phyloP scores from a whole-genome alignment of 495 filamentous ascomycete genomes.

The Umbilicaria muhlenbergii region DNA sequence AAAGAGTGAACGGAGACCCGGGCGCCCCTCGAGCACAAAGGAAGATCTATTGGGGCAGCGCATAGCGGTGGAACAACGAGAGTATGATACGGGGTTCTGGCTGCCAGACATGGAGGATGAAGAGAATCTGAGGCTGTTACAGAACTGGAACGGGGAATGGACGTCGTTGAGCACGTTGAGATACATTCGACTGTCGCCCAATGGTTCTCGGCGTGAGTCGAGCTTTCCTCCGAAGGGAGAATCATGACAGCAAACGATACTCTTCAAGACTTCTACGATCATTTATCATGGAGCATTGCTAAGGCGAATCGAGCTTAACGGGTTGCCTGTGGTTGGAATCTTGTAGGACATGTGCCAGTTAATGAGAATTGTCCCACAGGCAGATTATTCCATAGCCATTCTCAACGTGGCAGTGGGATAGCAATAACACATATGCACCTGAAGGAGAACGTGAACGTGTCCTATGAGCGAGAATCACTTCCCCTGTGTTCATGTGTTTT shows the following conservation, averaged over 20 bases:
- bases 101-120: conserved; percentile 43
- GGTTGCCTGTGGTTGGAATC: no score
- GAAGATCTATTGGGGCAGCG: conserved; percentile 65
- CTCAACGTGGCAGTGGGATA: no score
- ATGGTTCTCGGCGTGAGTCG: conserved; percentile 37
- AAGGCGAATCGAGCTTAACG: no score
- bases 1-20: conserved; percentile 61
- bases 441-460: no score
- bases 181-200: conserved; percentile 44
- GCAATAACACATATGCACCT: no score
- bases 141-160: conserved; percentile 48
- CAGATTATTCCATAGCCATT: no score
- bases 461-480: no score
- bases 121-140: conserved; percentile 35
- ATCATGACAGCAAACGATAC: conserved; percentile 18
- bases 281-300: conserved; percentile 1
- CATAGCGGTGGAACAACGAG: conserved; percentile 54
- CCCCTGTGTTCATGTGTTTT: no score
- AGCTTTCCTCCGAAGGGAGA: conserved; percentile 57
- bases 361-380: no score
- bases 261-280: neutral
- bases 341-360: no score
- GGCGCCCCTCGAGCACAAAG: conserved; percentile 59
- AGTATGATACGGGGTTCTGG: conserved; percentile 74
- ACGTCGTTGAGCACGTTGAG: conserved; percentile 40